Evolutionary conservation across 225 moss, liverwort and hornwort genomes (phyloP), one percentile per base, ranked within the genome.

Genomic region (Anthoceros angustus): DNA sequence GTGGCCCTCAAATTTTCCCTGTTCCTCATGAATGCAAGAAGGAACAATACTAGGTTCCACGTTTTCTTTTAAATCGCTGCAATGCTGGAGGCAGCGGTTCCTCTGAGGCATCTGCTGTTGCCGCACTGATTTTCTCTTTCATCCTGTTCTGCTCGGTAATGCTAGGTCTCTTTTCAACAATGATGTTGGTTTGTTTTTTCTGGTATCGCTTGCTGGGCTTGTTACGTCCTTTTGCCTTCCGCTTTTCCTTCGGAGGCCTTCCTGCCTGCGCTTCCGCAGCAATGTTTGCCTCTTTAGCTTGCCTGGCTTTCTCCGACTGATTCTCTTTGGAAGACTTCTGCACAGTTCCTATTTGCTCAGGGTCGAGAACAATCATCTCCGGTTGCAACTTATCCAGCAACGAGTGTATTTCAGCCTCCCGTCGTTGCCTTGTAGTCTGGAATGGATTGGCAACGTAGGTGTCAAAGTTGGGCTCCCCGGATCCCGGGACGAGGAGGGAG

Each of bases 401-500:
- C 50, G 80, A 85, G 62, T 92, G 85, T 25, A 98, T 82, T 75
- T 92, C 95, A 1, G 81, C 77, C 71, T 98, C 95, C 63, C 91
- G 80, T 5, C 91, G 83, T 72, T 95, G 95, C 69, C 91, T 88
- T 77, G 83, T 65, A 9, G 73, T 95, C 72, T 88, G 82, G 46
- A 82, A 95, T 4, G 95, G 95, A 73, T 95, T 95, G 42, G 95
- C 88, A 20, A 95, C 88, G 25, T 82, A 98, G 0, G 87, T 64
- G 67, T 98, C 95, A 46, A 88, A 98, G 39, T 98, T 98, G 20
- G 95, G 88, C 76, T 98, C 95, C 43, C 91, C 95, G 16, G 95
- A 80, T 26, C 95, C 95, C 66, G 95, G 95, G 16, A 89, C 78
- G 66, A 98, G 71, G 41, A 91, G 70, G 25, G 91, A 92, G 0